Evolutionary conservation across 441 rosid genomes (phyloP).

Genomic region (Corymbia calophylla): DNA sequence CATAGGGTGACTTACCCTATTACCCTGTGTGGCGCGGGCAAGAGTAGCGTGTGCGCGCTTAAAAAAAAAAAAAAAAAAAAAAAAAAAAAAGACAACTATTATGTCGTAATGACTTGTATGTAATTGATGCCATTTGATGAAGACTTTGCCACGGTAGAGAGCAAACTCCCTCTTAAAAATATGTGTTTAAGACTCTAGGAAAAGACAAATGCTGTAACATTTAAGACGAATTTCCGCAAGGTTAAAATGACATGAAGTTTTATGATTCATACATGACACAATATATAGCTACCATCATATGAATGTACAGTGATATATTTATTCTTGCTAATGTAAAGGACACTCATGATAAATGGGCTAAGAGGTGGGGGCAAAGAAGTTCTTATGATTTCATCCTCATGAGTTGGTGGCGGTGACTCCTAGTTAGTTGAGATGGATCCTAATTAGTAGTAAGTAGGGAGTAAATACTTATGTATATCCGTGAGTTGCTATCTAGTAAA

Average conservation of each 20-base stretch:
- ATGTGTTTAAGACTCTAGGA: neutral
- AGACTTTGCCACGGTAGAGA: too few species aligned
- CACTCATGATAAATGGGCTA: neutral
- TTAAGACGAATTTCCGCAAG: fast-evolving
- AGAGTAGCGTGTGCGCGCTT: too few species aligned
- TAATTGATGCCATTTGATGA: too few species aligned
- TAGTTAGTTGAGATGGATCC: neutral
- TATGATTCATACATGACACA: neutral
- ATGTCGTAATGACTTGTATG: neutral
- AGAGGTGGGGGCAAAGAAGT: neutral
- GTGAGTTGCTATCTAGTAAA: neutral
- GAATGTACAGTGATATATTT: neutral
- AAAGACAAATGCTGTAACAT: too few species aligned
- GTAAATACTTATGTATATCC: neutral
- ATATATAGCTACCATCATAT: neutral
- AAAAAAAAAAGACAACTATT: too few species aligned
- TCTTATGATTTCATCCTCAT: neutral
- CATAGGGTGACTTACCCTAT: too few species aligned
- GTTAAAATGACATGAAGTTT: neutral
- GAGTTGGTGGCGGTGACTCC: neutral
- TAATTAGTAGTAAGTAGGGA: neutral
- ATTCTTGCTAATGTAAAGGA: neutral
- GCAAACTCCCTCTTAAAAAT: too few species aligned
- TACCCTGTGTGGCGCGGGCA: too few species aligned
- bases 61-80: too few species aligned